These are phyloP conservation scores for Magnaporthiopsis poae DNA, from an alignment of 2,329 filamentous ascomycete genomes.

Conservation along the genomic window DNA sequence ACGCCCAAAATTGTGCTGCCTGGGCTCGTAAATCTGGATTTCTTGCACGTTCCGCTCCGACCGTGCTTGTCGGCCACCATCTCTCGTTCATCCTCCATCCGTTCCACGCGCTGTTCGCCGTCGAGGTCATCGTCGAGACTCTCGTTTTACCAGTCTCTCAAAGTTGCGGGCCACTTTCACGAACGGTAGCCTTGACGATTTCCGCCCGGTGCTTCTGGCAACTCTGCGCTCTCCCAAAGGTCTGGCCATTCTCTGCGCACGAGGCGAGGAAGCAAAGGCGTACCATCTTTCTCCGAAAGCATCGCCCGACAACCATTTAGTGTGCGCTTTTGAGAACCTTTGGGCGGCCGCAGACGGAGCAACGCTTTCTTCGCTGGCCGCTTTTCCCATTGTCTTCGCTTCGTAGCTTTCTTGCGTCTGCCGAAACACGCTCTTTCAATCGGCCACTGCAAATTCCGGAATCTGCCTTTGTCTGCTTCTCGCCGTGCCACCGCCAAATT, in stretches of 20 bases:
- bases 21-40: background rate
- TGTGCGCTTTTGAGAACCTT: background rate
- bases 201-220: background rate
- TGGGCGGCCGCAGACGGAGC: background rate
- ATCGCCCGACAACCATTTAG: background rate
- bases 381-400: background rate
- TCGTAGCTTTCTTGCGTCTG: background rate
- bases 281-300: background rate
- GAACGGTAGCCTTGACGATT: constrained; percentile 1
- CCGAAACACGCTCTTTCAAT: background rate
- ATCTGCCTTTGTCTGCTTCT: background rate
- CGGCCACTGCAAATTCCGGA: background rate
- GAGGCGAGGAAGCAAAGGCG: background rate
- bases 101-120: background rate
- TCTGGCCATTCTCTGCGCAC: background rate
- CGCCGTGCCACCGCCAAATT: background rate
- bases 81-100: constrained; percentile 1
- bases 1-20: background rate
- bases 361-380: background rate
- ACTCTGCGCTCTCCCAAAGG: background rate
- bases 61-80: background rate
- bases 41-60: background rate
- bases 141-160: constrained; percentile 4
- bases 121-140: constrained; percentile 6
- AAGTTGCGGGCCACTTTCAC: constrained; percentile 1